Percentiles rank a stretch among this genome's conserved stretches.
Conservation (phyloP, 176 grass and related monocot species). For the Thalia dealbata region DNA sequence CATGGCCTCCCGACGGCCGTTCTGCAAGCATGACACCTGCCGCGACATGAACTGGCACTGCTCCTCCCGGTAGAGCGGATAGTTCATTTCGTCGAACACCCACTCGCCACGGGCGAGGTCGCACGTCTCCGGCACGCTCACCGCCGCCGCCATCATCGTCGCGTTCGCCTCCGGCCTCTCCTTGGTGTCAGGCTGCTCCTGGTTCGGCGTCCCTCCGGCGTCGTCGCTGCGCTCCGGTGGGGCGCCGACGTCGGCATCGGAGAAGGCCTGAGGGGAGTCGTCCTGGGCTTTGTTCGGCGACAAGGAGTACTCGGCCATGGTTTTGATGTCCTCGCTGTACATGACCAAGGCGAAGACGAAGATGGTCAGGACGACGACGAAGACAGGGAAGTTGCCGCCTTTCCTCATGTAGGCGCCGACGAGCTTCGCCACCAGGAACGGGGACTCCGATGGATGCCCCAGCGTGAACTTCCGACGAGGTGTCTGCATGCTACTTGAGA, state of each 20-base stretch:
- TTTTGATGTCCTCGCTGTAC: slow-evolving; percentile 70
- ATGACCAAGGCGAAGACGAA: slow-evolving; percentile 47
- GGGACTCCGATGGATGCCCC: slow-evolving; percentile 2
- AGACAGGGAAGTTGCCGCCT: slow-evolving; percentile 47
- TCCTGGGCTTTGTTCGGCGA: slow-evolving; percentile 9
- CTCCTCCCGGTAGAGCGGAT: slow-evolving; percentile 50
- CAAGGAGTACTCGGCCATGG: slow-evolving; percentile 30
- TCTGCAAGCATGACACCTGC: slow-evolving; percentile 68
- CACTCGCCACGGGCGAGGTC: slow-evolving; percentile 42
- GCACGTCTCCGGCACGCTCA: slow-evolving; percentile 19
- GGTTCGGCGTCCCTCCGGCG: neutral
- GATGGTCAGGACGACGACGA: slow-evolving; percentile 42
- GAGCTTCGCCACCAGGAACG: slow-evolving; percentile 10
- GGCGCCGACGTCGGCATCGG: neutral
- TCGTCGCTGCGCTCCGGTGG: neutral
- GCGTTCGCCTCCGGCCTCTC: neutral
- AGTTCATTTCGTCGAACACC: slow-evolving; percentile 51
- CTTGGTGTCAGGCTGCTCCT: neutral
- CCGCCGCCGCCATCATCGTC: neutral
- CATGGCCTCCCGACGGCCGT: slow-evolving; percentile 58
- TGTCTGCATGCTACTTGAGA: slow-evolving; percentile 21
- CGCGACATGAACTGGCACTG: slow-evolving; percentile 56
- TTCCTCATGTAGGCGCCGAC: slow-evolving; percentile 26
- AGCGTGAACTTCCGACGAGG: slow-evolving; percentile 34
- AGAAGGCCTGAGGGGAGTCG: neutral